Conservation (phyloP, 2,329 filamentous ascomycete species). For the Hirsutella thompsonii region DNA sequence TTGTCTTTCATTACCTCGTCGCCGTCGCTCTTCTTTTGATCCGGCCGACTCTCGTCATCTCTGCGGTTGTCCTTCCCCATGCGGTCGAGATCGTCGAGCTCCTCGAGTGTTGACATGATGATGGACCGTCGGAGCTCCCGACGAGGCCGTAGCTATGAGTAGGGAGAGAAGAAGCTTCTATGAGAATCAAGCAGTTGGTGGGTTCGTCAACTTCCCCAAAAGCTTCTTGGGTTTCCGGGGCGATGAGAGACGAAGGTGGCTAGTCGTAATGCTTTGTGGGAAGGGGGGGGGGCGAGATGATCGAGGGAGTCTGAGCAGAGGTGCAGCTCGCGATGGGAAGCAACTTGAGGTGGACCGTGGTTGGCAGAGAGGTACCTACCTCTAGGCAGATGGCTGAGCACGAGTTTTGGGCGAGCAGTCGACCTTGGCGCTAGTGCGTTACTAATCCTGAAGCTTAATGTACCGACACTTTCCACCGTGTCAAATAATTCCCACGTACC, state of each 20-base stretch:
- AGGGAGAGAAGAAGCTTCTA: too few species aligned
- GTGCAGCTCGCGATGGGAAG: background rate
- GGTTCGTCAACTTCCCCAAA: too few species aligned
- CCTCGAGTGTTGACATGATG: slow-evolving; percentile 79
- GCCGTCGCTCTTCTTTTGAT: slow-evolving; percentile 42
- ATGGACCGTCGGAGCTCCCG: background rate
- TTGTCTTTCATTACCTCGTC: slow-evolving; percentile 91
- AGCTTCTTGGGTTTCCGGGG: too few species aligned
- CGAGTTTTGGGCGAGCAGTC: background rate
- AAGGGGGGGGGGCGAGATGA: too few species aligned
- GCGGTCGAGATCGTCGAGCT: slow-evolving; percentile 80
- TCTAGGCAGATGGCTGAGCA: background rate
- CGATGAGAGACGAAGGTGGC: too few species aligned
- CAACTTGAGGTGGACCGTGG: background rate
- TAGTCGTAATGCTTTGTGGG: too few species aligned
- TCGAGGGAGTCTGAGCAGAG: background rate
- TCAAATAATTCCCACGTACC: too few species aligned
- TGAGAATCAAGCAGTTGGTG: too few species aligned
- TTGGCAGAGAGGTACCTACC: background rate
- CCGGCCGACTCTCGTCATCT: slow-evolving; percentile 20
- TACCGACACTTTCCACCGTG: too few species aligned
- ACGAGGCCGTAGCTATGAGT: too few species aligned
- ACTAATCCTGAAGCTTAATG: too few species aligned
- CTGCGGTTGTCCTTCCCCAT: slow-evolving; percentile 57
- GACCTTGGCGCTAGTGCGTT: too few species aligned